A percentile compares a stretch with the other conserved stretches of the same genome.
Conservation (phyloP, 192 early-diverging fungal species). For the Coemansia sp. region DNA sequence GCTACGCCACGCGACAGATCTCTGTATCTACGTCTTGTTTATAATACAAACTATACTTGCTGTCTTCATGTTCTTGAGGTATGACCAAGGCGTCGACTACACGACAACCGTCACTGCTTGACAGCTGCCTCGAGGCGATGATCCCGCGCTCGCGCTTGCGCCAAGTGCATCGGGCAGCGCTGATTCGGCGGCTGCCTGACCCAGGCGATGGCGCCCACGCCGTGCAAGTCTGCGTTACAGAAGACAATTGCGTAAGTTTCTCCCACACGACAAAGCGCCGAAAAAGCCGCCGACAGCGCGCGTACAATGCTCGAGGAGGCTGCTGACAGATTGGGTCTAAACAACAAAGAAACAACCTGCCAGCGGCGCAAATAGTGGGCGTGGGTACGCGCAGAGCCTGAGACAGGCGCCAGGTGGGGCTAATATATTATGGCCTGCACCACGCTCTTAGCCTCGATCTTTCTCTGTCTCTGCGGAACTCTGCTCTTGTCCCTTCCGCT, state of each 20-base stretch:
- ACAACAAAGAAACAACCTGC: not conserved
- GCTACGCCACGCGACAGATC: not conserved
- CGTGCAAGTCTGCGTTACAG: constrained; percentile 2
- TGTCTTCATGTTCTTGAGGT: not conserved
- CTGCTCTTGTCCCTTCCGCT: not conserved
- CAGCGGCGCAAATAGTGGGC: constrained; percentile 7
- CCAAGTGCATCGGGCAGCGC: constrained; percentile 4
- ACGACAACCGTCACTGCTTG: not conserved
- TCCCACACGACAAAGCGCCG: constrained; percentile 7
- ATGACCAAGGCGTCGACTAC: not conserved
- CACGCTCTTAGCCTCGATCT: not conserved
- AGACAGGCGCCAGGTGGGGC: not conserved
- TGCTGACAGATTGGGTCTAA: not conserved
- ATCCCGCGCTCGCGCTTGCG: not conserved
- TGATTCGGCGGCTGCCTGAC: constrained; percentile 7
- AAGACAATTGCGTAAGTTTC: constrained; percentile 6
- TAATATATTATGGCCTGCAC: not conserved
- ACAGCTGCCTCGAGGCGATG: not conserved
- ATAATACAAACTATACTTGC: not conserved
- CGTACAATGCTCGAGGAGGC: not conserved
- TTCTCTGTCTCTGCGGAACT: constrained; percentile 3
- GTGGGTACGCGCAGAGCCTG: constrained; percentile 2
- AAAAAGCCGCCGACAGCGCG: constrained; percentile 5
- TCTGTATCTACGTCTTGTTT: not conserved
- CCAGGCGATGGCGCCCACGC: not conserved